phyloP scores from a whole-genome alignment of 768 basidiomycete species.

The Pulveroboletus sp. region DNA sequence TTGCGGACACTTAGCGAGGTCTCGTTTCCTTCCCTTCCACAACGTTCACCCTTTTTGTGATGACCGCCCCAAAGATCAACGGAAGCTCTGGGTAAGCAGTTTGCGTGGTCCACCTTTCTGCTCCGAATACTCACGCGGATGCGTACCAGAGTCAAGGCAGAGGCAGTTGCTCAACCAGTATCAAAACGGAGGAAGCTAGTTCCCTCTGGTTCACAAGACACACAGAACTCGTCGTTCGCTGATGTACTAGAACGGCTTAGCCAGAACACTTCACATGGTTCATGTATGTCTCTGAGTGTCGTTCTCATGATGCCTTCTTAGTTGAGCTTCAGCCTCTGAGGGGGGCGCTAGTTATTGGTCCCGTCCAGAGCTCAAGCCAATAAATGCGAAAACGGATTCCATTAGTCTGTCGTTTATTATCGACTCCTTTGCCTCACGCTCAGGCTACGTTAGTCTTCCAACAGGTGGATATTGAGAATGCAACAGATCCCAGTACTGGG shows the following conservation, averaged over 20 bases:
- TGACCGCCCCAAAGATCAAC: conserved; percentile 14
- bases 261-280: conserved; percentile 39
- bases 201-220: conserved; percentile 29
- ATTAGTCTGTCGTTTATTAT: conserved; percentile 49
- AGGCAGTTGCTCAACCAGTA: conserved; percentile 34
- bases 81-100: conserved; percentile 14
- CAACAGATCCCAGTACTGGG: conserved; percentile 40
- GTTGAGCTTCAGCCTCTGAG: conserved; percentile 48
- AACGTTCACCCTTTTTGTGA: not conserved
- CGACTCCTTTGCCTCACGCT: not conserved
- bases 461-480: conserved; percentile 89
- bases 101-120: not conserved
- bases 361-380: conserved; percentile 49
- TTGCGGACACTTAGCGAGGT: not conserved
- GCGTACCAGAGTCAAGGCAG: conserved; percentile 22
- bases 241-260: conserved; percentile 61
- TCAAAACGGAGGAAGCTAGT: conserved; percentile 53
- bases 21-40: not conserved
- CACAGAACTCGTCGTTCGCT: conserved; percentile 44
- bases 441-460: conserved; percentile 66
- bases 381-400: conserved; percentile 58
- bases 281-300: conserved; percentile 33
- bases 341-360: conserved; percentile 77
- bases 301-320: not conserved
- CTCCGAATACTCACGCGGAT: conserved; percentile 1